These are phyloP conservation scores for Gastrolobium villosum DNA, from an alignment of 306 rosid species.

Conservation along the genomic window DNA sequence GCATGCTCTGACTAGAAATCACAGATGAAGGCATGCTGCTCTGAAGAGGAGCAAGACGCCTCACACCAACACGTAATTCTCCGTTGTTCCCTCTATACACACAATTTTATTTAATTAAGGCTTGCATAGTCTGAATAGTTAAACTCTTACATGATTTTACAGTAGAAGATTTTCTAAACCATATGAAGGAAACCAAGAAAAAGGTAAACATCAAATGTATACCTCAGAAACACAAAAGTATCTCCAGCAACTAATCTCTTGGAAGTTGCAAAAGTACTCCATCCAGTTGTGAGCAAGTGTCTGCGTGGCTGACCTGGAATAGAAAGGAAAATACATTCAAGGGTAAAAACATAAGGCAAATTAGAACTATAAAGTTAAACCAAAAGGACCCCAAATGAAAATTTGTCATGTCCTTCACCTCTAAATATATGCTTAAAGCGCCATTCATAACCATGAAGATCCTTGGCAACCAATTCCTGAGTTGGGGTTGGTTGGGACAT, in stretches of 20 bases:
- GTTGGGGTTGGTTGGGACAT: conserved; percentile 72
- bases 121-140: conserved; percentile 9
- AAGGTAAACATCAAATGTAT: neutral
- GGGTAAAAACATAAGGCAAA: conserved; percentile 3
- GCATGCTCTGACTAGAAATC: conserved; percentile 97
- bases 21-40: conserved; percentile 93
- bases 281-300: conserved; percentile 85
- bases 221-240: conserved; percentile 91
- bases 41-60: conserved; percentile 84
- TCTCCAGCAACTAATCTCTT: conserved; percentile 94
- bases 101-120: conserved; percentile 43
- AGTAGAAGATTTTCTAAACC: conserved; percentile 19
- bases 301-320: conserved; percentile 42
- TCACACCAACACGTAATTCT: conserved; percentile 89
- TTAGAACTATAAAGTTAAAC: neutral
- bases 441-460: conserved; percentile 81
- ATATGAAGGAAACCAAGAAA: conserved; percentile 3
- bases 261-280: conserved; percentile 98
- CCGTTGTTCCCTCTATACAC: conserved; percentile 76
- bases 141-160: neutral
- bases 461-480: too few species aligned
- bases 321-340: conserved; percentile 39
- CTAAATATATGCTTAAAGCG: conserved; percentile 85
- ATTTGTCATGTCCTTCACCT: conserved; percentile 53
- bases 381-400: conserved; percentile 17